phyloP scores from a whole-genome alignment of 495 filamentous ascomycete species.

The Elasticomyces elasticus region DNA sequence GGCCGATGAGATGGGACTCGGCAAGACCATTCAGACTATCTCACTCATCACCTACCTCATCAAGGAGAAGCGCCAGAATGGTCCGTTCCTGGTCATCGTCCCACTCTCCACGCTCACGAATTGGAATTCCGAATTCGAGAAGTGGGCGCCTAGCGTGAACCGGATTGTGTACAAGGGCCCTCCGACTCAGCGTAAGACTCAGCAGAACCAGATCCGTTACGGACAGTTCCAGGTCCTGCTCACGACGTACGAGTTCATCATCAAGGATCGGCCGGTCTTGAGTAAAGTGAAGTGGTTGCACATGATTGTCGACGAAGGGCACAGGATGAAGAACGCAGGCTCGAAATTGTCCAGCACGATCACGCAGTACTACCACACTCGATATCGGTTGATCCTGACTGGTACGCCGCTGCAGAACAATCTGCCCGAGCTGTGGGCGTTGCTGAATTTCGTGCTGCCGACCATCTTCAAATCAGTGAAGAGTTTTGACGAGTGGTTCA shows the following conservation, averaged over 20 bases:
- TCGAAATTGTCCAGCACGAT: conserved; percentile 94
- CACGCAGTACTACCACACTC: conserved; percentile 85
- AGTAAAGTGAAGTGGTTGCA: conserved; percentile 98
- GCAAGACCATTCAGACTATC: conserved; percentile 99
- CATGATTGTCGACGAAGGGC: conserved; percentile 99
- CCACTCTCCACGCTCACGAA: conserved; percentile 94
- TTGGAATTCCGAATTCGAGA: conserved; percentile 97
- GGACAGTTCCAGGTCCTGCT: conserved; percentile 92
- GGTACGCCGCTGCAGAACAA: conserved; percentile 98
- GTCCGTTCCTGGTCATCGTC: conserved; percentile 93
- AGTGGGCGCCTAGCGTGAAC: conserved; percentile 83
- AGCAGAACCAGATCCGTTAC: conserved; percentile 87
- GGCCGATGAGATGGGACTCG: conserved; percentile 98
- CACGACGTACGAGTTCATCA: conserved; percentile 98
- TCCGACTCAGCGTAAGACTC: conserved; percentile 75
- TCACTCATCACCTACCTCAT: conserved; percentile 95
- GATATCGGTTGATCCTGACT: conserved; percentile 92
- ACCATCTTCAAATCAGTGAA: conserved; percentile 99
- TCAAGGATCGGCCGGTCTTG: conserved; percentile 89
- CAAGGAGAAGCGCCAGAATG: conserved; percentile 84
- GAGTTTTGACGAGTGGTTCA: conserved; percentile 99
- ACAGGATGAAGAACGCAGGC: conserved; percentile 98
- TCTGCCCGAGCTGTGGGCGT: conserved; percentile 86
- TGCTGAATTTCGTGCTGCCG: conserved; percentile 95
- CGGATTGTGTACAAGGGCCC: conserved; percentile 96